Base-by-base conservation (phyloP, 345 rosid species). In the Punica granatum region DNA sequence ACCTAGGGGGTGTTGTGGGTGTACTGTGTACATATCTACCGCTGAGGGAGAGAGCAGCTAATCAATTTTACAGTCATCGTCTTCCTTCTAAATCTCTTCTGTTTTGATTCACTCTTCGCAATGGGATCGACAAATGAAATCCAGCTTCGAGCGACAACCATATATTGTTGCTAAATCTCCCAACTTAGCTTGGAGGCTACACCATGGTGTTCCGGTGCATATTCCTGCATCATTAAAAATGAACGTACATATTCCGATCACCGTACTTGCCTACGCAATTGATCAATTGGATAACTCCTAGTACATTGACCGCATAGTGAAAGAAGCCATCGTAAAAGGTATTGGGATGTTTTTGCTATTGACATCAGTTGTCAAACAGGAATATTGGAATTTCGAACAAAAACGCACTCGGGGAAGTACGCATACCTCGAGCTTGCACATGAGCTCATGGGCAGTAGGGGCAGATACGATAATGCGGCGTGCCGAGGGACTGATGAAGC, bases 391-490 rank as follows among this genome's bases (percentile, higher is more conserved):
- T 13, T 37, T 37, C 42, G 42, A 37, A 37, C 6, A 53, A 53
- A 53, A 53, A 21, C 9, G 9, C 1, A 31, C 7, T 62, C n/a
- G n/a, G n/a, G n/a, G n/a, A n/a, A n/a, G n/a, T 31, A 21, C 5
- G 9, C 9, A 12, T 74, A 86, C 95, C 91, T 86, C 92, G 25
- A 89, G 92, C 78, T 80, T 83, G 84, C 70, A 81, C 81, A 89
- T 85, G 71, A 86, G 88, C 70, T 89, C 90, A 11, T 80, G 84
- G 77, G 90, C 86, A 70, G 87, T 80, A 44, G 73, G 88, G 77
- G 95, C 88, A 63, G 92, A 86, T 21, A 89, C 85, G 72, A 89
- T 82, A 30, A 89, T 89, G 79, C 82, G 80, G 28, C 89, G 88
- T 65, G 92, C 96, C 62, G 92, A 77, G 36, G 90, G 87, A 11